Evolutionary conservation across 1,284 basidiomycete genomes (phyloP).

Genomic region (Neolentinus lepideus): DNA sequence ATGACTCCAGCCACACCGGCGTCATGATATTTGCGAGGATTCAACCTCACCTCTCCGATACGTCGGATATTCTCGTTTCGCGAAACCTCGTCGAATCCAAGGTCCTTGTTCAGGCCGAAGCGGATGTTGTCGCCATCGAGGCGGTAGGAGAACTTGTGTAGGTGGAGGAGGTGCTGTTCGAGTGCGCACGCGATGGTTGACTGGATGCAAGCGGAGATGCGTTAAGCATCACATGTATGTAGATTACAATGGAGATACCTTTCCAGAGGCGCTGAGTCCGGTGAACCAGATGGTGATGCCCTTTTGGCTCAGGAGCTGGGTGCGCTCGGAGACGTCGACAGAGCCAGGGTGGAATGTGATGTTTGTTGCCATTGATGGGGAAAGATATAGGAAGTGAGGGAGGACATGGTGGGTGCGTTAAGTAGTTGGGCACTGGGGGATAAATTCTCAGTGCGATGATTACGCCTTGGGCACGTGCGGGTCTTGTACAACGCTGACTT

Average conservation of each 20-base stretch:
- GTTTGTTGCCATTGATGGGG: conserved; percentile 66
- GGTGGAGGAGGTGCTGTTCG: conserved; percentile 91
- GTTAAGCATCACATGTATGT: conserved; percentile 11
- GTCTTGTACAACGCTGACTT: not conserved
- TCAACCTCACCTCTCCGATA: conserved; percentile 77
- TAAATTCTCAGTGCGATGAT: not conserved
- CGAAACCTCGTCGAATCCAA: conserved; percentile 94
- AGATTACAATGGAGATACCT: conserved; percentile 43
- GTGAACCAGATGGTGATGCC: conserved; percentile 94
- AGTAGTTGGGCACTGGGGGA: not conserved
- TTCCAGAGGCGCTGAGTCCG: conserved; percentile 87
- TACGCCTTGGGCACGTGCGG: not conserved
- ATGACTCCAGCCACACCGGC: not conserved
- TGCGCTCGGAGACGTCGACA: conserved; percentile 63
- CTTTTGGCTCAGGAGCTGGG: conserved; percentile 63
- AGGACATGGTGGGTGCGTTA: not conserved
- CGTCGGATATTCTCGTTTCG: conserved; percentile 97
- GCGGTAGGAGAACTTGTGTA: conserved; percentile 83
- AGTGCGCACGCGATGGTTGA: conserved; percentile 97
- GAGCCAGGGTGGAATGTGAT: conserved; percentile 84
- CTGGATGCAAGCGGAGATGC: conserved; percentile 32
- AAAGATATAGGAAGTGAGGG: not conserved
- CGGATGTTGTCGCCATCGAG: conserved; percentile 97
- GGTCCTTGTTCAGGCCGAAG: conserved; percentile 96
- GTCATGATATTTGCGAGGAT: no score